Base-by-base conservation (phyloP, 495 filamentous ascomycete genomes). In the Cercophora sp. region DNA sequence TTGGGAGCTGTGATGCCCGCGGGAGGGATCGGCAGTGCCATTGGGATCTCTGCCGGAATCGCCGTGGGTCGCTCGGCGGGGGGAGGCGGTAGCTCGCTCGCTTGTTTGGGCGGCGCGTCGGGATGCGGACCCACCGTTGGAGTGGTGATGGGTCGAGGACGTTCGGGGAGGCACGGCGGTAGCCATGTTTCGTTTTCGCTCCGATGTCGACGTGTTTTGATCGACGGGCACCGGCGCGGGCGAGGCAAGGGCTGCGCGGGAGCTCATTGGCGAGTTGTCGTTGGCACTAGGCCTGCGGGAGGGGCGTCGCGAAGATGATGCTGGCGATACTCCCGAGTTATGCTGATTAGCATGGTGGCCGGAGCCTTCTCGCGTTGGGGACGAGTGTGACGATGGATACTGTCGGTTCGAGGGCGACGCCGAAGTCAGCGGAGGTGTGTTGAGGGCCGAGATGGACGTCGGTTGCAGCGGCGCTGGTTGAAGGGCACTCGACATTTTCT, bases 141-240 rank as follows among this genome's bases (percentile, higher is more conserved):
- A 50, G 22, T 82, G 55, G 47, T 61, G 64, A 52, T 76, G 75
- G 49, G 80, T 80, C 22, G 82, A 85, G 9, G 83, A 85, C 1
- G 83, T 85, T 48, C 85, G 79, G 24, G 82, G 80, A 34, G 82
- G 83, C 49, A 78, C 81, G 52, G 79, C 77, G 63, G 69, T 63
- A 49, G 66, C 61, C 66, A 62, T 67, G 68, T 70, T 73, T 55
- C 62, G 67, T 60, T 61, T 72, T 8, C 72, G 66, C 29, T 62
- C 67, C 16, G 66, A 63, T 22, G 61, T 50, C 26, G 79, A 66
- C 19, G 70, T 70, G 60, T 74, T 49, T 56, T 70, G 59, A 50
- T 76, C 63, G 16, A 53, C 74, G 61, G 54, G 75, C 63, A 79
- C 70, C 23, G 73, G 68, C 37, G 77, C 69, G 19, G 74, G 67